Evolutionary conservation across 1,284 basidiomycete species (phyloP).

Genomic region (Irpex rosettiformis): DNA sequence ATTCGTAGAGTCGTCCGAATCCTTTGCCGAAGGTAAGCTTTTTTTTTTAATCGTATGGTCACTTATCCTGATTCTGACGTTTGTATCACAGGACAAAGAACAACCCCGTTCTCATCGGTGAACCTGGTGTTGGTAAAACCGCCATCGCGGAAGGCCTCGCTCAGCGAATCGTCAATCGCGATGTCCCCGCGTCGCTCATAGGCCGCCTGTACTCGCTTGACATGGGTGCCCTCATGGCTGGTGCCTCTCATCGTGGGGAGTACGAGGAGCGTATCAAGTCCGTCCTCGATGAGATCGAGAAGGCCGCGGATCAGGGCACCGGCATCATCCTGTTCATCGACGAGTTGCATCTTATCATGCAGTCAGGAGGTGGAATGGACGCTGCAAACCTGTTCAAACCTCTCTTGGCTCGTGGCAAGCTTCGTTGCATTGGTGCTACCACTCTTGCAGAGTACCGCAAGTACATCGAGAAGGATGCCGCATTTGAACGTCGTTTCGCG

Average conservation of each 20-base stretch:
- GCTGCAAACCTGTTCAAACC: slow-evolving; percentile 91
- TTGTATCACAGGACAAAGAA: slow-evolving; percentile 72
- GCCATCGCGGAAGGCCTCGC: slow-evolving; percentile 96
- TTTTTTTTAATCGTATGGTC: neutral
- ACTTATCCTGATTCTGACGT: slow-evolving; percentile 16
- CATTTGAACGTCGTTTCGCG: slow-evolving; percentile 92
- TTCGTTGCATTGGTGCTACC: slow-evolving; percentile 90
- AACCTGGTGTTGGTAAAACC: slow-evolving; percentile 93
- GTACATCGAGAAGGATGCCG: slow-evolving; percentile 94
- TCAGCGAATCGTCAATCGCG: slow-evolving; percentile 92
- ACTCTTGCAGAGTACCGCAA: slow-evolving; percentile 93
- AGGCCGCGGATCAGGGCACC: slow-evolving; percentile 78
- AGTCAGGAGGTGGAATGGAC: slow-evolving; percentile 78
- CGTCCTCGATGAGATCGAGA: slow-evolving; percentile 92
- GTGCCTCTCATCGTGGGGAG: slow-evolving; percentile 95
- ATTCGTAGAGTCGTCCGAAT: slow-evolving; percentile 80
- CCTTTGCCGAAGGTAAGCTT: slow-evolving; percentile 62
- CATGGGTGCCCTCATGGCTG: slow-evolving; percentile 95
- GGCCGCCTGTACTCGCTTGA: slow-evolving; percentile 86
- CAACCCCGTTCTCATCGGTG: slow-evolving; percentile 90
- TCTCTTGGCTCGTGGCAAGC: slow-evolving; percentile 86
- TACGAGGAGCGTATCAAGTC: slow-evolving; percentile 97
- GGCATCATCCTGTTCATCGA: slow-evolving; percentile 95
- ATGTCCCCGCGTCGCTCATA: slow-evolving; percentile 88
- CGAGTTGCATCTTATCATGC: slow-evolving; percentile 90